Conservation (phyloP, 1,284 basidiomycete genomes). For the Pterulicium gracile region DNA sequence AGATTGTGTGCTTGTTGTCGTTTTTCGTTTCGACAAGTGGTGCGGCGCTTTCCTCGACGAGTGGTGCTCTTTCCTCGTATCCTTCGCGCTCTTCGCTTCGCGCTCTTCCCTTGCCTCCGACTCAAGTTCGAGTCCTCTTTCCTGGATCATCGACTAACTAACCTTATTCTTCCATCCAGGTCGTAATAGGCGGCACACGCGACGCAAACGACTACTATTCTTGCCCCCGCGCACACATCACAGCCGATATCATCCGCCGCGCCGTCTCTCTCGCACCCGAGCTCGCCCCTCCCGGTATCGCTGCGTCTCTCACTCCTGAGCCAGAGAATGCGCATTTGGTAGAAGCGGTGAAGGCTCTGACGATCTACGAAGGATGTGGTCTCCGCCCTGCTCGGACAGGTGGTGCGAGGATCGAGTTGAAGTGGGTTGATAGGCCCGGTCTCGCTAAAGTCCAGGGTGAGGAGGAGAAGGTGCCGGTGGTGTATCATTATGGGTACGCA, state of each 20-base stretch:
- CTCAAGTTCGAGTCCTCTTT: too few relatives aligned
- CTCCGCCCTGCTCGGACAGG: constrained; percentile 63
- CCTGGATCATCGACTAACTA: not conserved
- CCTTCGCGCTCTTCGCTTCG: too few relatives aligned
- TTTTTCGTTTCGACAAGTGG: too few relatives aligned
- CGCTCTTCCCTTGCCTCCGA: too few relatives aligned
- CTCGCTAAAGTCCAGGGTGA: constrained; percentile 13
- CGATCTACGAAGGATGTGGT: constrained; percentile 66
- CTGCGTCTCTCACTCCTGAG: constrained; percentile 40
- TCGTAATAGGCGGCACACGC: not conserved
- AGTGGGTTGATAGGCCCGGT: too few relatives aligned
- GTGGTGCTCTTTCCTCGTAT: too few relatives aligned
- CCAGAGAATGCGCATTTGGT: too few relatives aligned
- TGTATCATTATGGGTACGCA: constrained; percentile 37
- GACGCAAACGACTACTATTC: constrained; percentile 25
- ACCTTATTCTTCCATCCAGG: not conserved
- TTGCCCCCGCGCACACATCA: constrained; percentile 46
- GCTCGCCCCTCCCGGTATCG: constrained; percentile 49
- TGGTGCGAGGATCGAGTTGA: constrained; percentile 58
- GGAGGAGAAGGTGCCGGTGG: constrained; percentile 18
- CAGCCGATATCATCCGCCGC: constrained; percentile 46
- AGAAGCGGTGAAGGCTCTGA: constrained; percentile 52
- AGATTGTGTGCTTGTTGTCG: constrained; percentile 2
- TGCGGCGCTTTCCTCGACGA: too few relatives aligned
- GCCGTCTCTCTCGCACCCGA: constrained; percentile 53